Evolutionary conservation across 2,329 filamentous ascomycete genomes (phyloP), one percentile per base, ranked within the genome.

Genomic region (Aspergillus felis): DNA sequence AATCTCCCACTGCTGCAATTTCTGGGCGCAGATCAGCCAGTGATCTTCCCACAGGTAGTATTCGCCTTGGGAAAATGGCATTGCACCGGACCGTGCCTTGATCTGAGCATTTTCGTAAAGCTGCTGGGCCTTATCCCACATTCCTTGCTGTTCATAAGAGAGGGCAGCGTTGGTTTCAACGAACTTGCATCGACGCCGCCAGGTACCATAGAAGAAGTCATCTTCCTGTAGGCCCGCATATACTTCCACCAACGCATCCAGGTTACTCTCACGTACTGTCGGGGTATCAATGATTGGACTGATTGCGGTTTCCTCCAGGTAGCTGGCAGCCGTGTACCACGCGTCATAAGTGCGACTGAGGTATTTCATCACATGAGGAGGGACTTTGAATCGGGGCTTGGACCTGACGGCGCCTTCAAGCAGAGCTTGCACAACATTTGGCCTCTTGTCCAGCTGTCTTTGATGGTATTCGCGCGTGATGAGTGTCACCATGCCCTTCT

Each of bases 21-120:
- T 99, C 76, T 97, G 92, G 0, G 93, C 94, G 73, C 94, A 99
- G 51, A 97, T 83, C 46, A 99, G 88, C 94, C 94, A 99, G 67
- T 99, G 95, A 70, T 99, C 94, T 76, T 99, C 94, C 94, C 94
- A 99, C 1, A 99, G 84, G 85, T 96, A 97, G 76, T 99, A 99
- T 75, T 99, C 94, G 32, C 88, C 92, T 67, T 95, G 90, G 1
- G 93, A 96, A 74, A 97, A 97, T 0, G 94, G 93, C 60, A 97
- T 86, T n/a, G 93, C 91, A 53, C 92, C 94, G 0, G 93, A 97
- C 50, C 95, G 86, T 48, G 95, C 94, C 74, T 97, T 99, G 73
- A 99, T 91, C 74, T 99, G 95, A 0, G 95, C 94, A 56, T 88
- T 88, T 74, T 99, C 94, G 73, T 97, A 99, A 79, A 97, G 88